Percentiles rank a stretch among this genome's conserved stretches.
These are phyloP conservation scores for Russula compacta DNA, from an alignment of 768 basidiomycete genomes.

Conservation along the genomic window DNA sequence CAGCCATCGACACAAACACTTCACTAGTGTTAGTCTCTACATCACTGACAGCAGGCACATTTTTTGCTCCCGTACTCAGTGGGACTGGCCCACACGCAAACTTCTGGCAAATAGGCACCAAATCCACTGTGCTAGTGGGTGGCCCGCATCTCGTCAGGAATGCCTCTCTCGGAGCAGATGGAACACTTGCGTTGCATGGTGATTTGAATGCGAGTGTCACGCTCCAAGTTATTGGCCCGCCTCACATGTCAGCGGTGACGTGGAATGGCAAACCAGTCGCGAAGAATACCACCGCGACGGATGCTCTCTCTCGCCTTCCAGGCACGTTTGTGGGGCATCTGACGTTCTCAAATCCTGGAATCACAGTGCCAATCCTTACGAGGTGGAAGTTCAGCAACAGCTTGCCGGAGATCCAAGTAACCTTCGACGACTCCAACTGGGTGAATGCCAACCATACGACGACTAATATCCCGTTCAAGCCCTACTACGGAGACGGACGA, in stretches of 20 bases:
- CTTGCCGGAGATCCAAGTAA: slow-evolving; percentile 53
- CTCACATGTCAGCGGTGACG: slow-evolving; percentile 40
- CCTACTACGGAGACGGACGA: slow-evolving; percentile 64
- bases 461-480: slow-evolving; percentile 64
- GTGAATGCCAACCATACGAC: slow-evolving; percentile 56
- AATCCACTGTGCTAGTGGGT: slow-evolving; percentile 47
- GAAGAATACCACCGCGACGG: slow-evolving; percentile 29
- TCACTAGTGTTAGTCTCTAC: slow-evolving; percentile 67
- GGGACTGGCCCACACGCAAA: slow-evolving; percentile 38
- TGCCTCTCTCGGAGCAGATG: slow-evolving; percentile 26
- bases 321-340: slow-evolving; percentile 47
- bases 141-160: slow-evolving; percentile 41
- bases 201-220: slow-evolving; percentile 54
- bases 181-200: slow-evolving; percentile 48
- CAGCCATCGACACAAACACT: slow-evolving; percentile 55
- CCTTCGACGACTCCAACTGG: slow-evolving; percentile 61
- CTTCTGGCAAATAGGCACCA: slow-evolving; percentile 70
- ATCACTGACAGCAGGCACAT: slow-evolving; percentile 53
- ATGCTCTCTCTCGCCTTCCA: slow-evolving; percentile 23
- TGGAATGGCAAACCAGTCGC: slow-evolving; percentile 59
- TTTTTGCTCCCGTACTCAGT: slow-evolving; percentile 64
- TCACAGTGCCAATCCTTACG: slow-evolving; percentile 41
- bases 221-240: slow-evolving; percentile 57
- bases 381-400: slow-evolving; percentile 73
- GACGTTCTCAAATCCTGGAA: slow-evolving; percentile 25